phyloP scores from a whole-genome alignment of 208 protist species.

The Crithidia bombi region DNA sequence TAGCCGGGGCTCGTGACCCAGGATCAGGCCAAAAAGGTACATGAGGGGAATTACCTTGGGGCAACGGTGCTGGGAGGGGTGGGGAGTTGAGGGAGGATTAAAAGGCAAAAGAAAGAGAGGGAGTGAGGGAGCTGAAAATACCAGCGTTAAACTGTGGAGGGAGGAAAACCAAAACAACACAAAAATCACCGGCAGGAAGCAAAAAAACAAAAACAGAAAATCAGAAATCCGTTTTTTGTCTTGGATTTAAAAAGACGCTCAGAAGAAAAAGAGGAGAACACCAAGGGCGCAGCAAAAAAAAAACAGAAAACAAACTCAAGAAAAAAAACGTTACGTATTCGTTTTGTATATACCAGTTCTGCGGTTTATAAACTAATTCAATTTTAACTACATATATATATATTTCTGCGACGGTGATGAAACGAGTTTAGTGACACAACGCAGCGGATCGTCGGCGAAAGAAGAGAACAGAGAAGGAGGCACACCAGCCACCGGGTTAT shows the following conservation, averaged over 20 bases:
- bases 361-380: too few species aligned
- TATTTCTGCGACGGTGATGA: too few species aligned
- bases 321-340: conserved; percentile 13
- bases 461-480: too few species aligned
- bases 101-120: background rate
- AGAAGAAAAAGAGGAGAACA: conserved; percentile 14
- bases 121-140: background rate
- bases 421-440: too few species aligned
- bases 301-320: conserved; percentile 18
- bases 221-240: background rate
- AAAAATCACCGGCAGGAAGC: background rate
- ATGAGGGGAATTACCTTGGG: too few species aligned
- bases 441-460: too few species aligned
- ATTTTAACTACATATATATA: conserved; percentile 8
- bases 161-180: background rate
- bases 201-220: conserved; percentile 12
- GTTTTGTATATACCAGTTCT: too few species aligned
- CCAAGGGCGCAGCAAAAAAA: background rate
- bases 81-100: too few species aligned
- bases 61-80: too few species aligned
- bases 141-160: too few species aligned
- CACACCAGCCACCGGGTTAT: too few species aligned
- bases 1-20: conserved; percentile 6
- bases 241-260: background rate
- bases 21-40: conserved; percentile 5